Base-by-base conservation (phyloP, 306 rosid genomes). In the Elaeagnus macrophylla region DNA sequence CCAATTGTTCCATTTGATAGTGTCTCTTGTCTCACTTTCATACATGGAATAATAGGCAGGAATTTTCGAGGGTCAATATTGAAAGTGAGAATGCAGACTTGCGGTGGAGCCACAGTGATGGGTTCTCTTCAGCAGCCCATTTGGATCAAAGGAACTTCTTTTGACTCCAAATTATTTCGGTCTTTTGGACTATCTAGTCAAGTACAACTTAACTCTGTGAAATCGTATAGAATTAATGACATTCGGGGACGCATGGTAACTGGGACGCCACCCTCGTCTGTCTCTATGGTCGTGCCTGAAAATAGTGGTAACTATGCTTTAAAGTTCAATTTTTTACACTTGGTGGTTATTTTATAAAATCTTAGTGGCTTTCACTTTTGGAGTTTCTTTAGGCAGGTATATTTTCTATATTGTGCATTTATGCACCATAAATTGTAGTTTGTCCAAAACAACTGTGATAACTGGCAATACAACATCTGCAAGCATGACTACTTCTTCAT, bases 121-220 rank as follows among this genome's bases (percentile, higher is more conserved):
- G 85, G 88, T 59, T 75, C 83, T 46, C 46, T 79, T 60, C 89
- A 83, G 60, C 82, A 79, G 68, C 66, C 76, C 37, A 56, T 66
- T 60, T 79, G 80, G 79, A 71, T 40, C 19, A 84, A 77, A 60
- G 73, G 78, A 51, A 53, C 69, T 25, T 58, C 32, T 44, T 67
- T 69, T 52, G 69, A 70, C 60, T 44, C 69, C 9, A 75, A 71
- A 50, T 78, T 81, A 43, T 50, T 32, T 44, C 48, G 53, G 32
- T 39, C 36, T 35, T 53, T 64, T 74, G 70, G 68, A 44, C 70
- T 71, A 48, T 15, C 75, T 2, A 70, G 70, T 38, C 80, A 73
- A 53, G 53, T 59, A 6, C 73, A 67, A 62, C 37, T 79, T 41
- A 65, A 51, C 37, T 46, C 20, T 32, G 51, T 70, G 52, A 87